Evolutionary conservation across 2,329 filamentous ascomycete genomes (phyloP).

Genomic region (Pseudogymnoascus sp.): DNA sequence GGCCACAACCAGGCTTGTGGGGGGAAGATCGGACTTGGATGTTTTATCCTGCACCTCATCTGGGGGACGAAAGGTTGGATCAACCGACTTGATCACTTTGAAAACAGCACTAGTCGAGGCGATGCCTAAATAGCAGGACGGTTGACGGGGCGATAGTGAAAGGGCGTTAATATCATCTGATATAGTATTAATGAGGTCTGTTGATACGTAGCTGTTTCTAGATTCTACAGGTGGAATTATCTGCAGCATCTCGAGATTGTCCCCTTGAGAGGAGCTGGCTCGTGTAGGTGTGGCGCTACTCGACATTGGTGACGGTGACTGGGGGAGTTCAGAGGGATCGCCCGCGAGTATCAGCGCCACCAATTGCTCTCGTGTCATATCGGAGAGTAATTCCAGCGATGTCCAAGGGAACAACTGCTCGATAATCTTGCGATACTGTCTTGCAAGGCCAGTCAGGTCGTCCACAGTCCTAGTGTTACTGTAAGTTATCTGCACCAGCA

Average conservation of each 20-base stretch:
- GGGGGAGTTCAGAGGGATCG: background rate
- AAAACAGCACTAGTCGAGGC: background rate
- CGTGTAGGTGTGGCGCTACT: background rate
- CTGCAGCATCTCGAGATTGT: background rate
- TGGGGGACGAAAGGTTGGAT: background rate
- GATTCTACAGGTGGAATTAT: background rate
- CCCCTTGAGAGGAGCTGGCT: background rate
- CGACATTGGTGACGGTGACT: background rate
- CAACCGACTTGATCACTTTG: background rate
- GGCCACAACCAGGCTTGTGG: background rate
- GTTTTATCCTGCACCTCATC: background rate
- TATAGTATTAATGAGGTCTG: background rate
- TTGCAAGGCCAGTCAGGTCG: background rate
- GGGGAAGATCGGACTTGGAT: background rate
- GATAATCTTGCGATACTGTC: background rate
- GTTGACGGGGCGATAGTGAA: background rate
- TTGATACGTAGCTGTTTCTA: background rate
- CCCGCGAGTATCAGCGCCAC: background rate
- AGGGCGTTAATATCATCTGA: background rate
- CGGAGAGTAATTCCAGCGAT: background rate
- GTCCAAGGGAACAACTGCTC: background rate
- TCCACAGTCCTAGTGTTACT: background rate
- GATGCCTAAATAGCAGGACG: background rate
- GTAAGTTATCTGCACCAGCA: background rate
- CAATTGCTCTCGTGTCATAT: background rate